Conservation (phyloP, 129 eudicot species). For the Helianthus annuus region HanXRQr2.0-SUNRISE NC_035447.2:67604813-67605312, state of each 20-base stretch:
- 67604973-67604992: conserved; percentile 7
- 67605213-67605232: no score
- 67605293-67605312: no score
- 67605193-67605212: no score
- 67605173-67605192: no score
- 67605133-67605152: no score
- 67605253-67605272: no score
- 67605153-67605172: no score
- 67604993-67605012: neutral
- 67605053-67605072: neutral
- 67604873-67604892: neutral
- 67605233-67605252: no score
- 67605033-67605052: neutral
- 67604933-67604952: conserved; percentile 18
- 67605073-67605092: neutral
- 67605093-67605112: neutral
- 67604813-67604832: neutral
- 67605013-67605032: neutral
- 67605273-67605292: no score
- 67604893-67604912: neutral
- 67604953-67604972: conserved; percentile 24
- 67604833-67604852: neutral
- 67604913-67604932: neutral
- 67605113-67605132: no score
- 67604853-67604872: neutral